Evolutionary conservation across 2,329 filamentous ascomycete genomes (phyloP), one percentile per base, ranked within the genome.

Genomic region (Sphaerostilbella broomeana): DNA sequence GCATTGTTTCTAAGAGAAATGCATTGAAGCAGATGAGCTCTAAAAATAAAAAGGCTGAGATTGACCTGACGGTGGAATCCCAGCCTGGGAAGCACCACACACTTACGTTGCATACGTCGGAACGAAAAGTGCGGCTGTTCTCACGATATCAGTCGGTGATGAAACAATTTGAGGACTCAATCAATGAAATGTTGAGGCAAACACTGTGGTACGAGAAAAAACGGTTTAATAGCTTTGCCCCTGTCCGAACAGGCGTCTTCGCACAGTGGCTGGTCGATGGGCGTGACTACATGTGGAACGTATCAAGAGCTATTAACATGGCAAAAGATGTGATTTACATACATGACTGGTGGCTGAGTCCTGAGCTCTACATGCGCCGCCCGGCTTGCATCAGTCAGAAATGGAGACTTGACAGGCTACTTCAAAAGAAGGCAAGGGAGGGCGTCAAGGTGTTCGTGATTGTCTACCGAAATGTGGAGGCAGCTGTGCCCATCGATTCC

Each of bases 201-300:
- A 95, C 90, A 0, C 70, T 79, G 3, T 98, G 92, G 92, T 77
- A 84, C 42, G 75, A 82, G 50, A 74, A 74, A 38, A 92, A 95
- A 55, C 79, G 92, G 13, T 97, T 95, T 57, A 83, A 84, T 52
- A 95, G 90, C 60, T 98, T 94, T 63, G 89, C 92, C 0, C 92
- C 92, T 1, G 84, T 97, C 2, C 78, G 92, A 44, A 79, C 78
- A 32, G 83, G 83, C 29, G 88, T 92, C 19, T 92, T 90, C 64
- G 88, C 89, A 2, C 88, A 95, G 56, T 97, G 90, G 89, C 75
- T 98, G 7, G 90, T 98, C 0, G 92, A 98, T 62, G 92, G 86
- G 12, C 79, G 92, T 50, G 92, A 98, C 59, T 94, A 97, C 68
- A 97, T 97, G 90, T 98, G 92, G 92, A 94, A 95, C 59, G 88